phyloP scores from a whole-genome alignment of 768 basidiomycete species.

The Mycena haematopus region DNA sequence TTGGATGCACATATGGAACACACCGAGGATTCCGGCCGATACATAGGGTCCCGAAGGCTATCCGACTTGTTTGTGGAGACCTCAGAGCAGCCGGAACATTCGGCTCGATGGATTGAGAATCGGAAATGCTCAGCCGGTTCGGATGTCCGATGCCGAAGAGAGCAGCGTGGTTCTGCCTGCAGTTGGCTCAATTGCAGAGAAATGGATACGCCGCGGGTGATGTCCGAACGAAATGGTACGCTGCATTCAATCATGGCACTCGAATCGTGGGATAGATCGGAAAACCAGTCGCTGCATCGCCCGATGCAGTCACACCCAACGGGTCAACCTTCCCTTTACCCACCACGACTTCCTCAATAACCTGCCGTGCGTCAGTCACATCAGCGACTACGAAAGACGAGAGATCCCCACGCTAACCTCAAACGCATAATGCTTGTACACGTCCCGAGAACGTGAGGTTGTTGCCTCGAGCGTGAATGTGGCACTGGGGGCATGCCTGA shows the following conservation, averaged over 20 bases:
- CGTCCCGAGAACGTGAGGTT: slow-evolving; percentile 9
- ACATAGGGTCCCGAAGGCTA: too few relatives aligned
- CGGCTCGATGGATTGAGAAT: too few relatives aligned
- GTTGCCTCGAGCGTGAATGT: slow-evolving; percentile 25
- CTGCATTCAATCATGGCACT: neutral
- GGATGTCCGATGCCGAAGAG: too few relatives aligned
- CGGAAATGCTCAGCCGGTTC: too few relatives aligned
- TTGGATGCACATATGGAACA: too few relatives aligned
- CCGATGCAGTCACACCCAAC: slow-evolving; percentile 4
- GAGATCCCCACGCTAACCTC: slow-evolving; percentile 19
- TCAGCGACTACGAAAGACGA: neutral
- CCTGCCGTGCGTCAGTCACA: slow-evolving; percentile 3
- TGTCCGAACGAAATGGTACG: too few relatives aligned
- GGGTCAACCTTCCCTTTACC: slow-evolving; percentile 3
- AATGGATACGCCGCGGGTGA: too few relatives aligned
- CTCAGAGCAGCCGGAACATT: too few relatives aligned
- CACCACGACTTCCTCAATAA: slow-evolving; percentile 3
- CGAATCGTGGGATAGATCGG: slow-evolving; percentile 20
- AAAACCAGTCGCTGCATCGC: slow-evolving; percentile 13
- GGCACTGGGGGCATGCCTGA: slow-evolving; percentile 12
- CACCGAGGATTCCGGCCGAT: too few relatives aligned
- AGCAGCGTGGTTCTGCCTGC: too few relatives aligned
- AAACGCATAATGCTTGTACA: slow-evolving; percentile 23
- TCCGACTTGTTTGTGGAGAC: too few relatives aligned
- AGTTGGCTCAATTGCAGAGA: too few relatives aligned